Base-by-base conservation (phyloP, 1,139 yeast genomes). In the Arxiozyma bovina region DNA sequence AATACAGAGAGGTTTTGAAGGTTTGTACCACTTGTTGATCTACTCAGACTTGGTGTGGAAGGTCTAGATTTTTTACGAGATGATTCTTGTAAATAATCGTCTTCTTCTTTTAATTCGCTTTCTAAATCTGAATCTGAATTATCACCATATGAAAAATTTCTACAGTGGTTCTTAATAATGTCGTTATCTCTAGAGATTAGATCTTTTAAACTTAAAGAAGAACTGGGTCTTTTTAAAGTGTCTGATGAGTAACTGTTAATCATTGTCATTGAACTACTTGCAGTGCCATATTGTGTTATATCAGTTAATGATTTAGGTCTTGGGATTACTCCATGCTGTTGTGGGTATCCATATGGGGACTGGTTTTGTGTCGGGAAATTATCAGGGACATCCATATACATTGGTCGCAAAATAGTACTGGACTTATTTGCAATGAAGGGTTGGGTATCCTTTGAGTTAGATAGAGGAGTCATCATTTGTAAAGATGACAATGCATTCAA, bases 401-500 rank as follows among this genome's bases (percentile, higher is more conserved):
- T 44, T 41, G 57, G 53, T 27, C 50, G 50, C 18, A 50, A 42
- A n/a, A 42, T 25, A 12, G 50, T 40, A 7, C 34, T 38, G 17
- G 50, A 18, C 21, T 43, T 46, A 25, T 50, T 50, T 40, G 52
- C 34, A 20, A 23, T 42, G 17, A 27, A 8, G 2, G 7, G 7
- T 20, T 48, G 34, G 20, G 20, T 49, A 9, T 30, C 21, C 17
- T 41, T 51, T 17, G 50, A 53, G n/a, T 44, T 46, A 4, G 54
- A 50, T 40, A 64, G 50, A 9, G 75, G 75, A 0, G 75, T 72
- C 75, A 73, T 72, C 61, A 71, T 62, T 59, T 73, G 72, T 54
- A 73, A 54, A 3, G 71, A 67, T 0, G 75, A 73, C 30, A 72
- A 59, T 1, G 71, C 74, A 55, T 64, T 68, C 42, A 65, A 50